Evolutionary conservation across 2,329 filamentous ascomycete species (phyloP).

Genomic region (Eurotiales sp.): DNA sequence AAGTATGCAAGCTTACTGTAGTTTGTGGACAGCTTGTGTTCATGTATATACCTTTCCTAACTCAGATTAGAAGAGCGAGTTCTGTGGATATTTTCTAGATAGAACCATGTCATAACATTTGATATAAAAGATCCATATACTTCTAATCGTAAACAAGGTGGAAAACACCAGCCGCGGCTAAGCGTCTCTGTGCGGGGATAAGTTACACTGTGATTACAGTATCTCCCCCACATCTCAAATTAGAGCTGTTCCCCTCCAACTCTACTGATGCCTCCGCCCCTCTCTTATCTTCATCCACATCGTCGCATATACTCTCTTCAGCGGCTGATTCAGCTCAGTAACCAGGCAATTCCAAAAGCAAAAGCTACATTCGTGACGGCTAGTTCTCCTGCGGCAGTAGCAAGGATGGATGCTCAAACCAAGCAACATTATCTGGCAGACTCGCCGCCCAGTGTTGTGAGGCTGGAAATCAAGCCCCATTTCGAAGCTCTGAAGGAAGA

Average conservation of each 20-base stretch:
- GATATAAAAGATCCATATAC: background rate
- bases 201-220: no score
- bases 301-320: conserved; percentile 5
- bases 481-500: conserved; percentile 62
- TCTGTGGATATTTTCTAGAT: background rate
- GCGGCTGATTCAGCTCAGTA: conserved; percentile 14
- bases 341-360: conserved; percentile 13
- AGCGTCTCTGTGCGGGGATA: no score
- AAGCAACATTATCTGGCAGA: conserved; percentile 79
- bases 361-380: conserved; percentile 1
- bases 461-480: conserved; percentile 86
- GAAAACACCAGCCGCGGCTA: no score
- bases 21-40: conserved; percentile 9
- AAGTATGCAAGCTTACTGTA: conserved; percentile 56
- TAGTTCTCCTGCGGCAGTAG: conserved; percentile 9
- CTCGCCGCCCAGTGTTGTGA: conserved; percentile 81
- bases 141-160: no score
- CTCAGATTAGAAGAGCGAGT: background rate
- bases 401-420: conserved; percentile 37
- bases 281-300: conserved; percentile 14
- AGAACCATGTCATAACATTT: background rate
- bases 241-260: conserved; percentile 19
- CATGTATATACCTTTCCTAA: background rate
- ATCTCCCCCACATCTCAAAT: background rate
- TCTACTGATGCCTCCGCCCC: conserved; percentile 19